Conservation (phyloP, 805 yeast genomes). For the Yarrowia deformans region DNA sequence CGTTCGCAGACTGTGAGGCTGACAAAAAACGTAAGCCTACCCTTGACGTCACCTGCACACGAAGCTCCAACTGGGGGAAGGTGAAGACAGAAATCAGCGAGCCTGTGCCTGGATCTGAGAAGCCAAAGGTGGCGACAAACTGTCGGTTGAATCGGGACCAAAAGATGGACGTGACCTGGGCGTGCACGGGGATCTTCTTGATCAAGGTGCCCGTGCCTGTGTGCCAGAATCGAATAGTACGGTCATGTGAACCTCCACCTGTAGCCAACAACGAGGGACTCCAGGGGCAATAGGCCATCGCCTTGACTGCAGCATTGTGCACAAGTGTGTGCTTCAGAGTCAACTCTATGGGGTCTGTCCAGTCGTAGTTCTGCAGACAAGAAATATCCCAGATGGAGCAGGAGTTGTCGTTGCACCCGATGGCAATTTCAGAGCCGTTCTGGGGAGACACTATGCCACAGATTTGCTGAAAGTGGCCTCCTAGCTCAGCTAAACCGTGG, state of each 20-base stretch:
- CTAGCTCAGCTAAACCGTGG: constrained; percentile 16
- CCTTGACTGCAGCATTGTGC: constrained; percentile 89
- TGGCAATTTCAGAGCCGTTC: constrained; percentile 65
- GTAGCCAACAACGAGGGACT: constrained; percentile 78
- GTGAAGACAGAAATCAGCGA: constrained; percentile 65
- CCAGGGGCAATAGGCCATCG: constrained; percentile 93
- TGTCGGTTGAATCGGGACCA: constrained; percentile 76
- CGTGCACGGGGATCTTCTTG: constrained; percentile 61
- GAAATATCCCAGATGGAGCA: constrained; percentile 78
- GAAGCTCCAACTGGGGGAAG: constrained; percentile 67
- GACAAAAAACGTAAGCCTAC: constrained; percentile 66
- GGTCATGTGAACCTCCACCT: constrained; percentile 88
- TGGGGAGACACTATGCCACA: constrained; percentile 62
- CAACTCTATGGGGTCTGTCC: constrained; percentile 41
- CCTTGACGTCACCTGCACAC: constrained; percentile 59
- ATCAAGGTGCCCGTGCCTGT: constrained; percentile 76
- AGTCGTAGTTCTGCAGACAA: constrained; percentile 43
- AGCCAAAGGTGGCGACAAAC: constrained; percentile 82
- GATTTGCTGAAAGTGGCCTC: constrained; percentile 46
- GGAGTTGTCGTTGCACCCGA: constrained; percentile 85
- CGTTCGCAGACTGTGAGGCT: constrained; percentile 72
- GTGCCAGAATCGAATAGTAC: constrained; percentile 88
- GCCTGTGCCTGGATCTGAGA: constrained; percentile 62
- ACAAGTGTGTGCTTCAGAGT: constrained; percentile 57
- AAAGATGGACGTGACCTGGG: constrained; percentile 78